Conservation (phyloP, 2,329 filamentous ascomycete genomes). For the Aspergillus brasiliensis region DNA sequence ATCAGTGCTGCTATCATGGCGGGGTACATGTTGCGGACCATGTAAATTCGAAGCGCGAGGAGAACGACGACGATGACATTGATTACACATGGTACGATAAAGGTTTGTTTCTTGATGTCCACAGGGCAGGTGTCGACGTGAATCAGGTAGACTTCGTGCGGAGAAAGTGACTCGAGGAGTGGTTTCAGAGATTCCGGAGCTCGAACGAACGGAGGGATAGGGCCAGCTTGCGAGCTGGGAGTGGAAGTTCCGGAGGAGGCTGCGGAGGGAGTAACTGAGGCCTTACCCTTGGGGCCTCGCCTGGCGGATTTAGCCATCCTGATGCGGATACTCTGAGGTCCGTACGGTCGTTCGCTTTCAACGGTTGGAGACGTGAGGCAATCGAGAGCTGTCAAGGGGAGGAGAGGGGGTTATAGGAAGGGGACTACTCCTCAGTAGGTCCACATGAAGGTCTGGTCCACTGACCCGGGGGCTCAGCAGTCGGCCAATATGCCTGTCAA, state of each 20-base stretch:
- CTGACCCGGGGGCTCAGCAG: no score
- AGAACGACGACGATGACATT: conserved; percentile 68
- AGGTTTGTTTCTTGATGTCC: conserved; percentile 79
- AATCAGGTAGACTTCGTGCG: conserved; percentile 75
- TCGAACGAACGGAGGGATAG: conserved; percentile 69
- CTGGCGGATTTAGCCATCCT: conserved; percentile 38
- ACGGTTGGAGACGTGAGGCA: no score
- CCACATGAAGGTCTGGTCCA: no score
- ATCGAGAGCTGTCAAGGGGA: no score
- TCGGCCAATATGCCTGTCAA: no score
- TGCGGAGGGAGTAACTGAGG: conserved; percentile 23
- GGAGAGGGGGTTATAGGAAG: no score
- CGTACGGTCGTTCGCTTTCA: no score
- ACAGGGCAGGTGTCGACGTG: conserved; percentile 75
- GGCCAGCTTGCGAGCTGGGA: conserved; percentile 35
- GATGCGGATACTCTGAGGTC: not conserved
- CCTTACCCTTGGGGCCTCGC: conserved; percentile 33
- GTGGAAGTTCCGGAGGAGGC: conserved; percentile 35
- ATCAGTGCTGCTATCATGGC: conserved; percentile 65
- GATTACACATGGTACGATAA: conserved; percentile 74
- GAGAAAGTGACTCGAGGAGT: conserved; percentile 68
- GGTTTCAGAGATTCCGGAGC: conserved; percentile 64
- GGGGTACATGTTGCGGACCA: conserved; percentile 73
- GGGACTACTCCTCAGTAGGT: no score
- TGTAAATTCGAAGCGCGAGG: conserved; percentile 69